A percentile compares a stretch with the other conserved stretches of the same genome.
Evolutionary conservation across 495 filamentous ascomycete genomes (phyloP).

Genomic region (Penicillium argentinense): DNA sequence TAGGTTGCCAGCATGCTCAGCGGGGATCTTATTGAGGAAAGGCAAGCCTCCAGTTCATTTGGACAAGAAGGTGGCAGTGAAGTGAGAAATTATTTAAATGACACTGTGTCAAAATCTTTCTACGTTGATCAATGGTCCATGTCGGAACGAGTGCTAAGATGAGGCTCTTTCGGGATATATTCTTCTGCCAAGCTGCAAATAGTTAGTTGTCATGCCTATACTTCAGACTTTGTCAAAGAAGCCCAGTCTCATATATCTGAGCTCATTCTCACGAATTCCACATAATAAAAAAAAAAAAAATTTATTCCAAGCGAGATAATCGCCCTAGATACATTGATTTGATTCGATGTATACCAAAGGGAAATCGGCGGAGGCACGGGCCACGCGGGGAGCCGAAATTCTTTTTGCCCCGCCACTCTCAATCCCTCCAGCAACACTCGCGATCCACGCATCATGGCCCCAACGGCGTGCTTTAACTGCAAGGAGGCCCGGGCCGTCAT

Average conservation of each 20-base stretch:
- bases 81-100: too few species aligned
- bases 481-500: slow-evolving; percentile 77
- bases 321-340: neutral
- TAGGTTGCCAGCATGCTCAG: slow-evolving; percentile 13
- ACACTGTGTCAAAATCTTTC: too few species aligned
- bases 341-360: neutral
- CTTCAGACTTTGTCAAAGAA: too few species aligned
- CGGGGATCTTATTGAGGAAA: slow-evolving; percentile 18
- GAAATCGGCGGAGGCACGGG: slow-evolving; percentile 7
- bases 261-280: too few species aligned
- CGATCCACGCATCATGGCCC: slow-evolving; percentile 51
- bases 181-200: too few species aligned
- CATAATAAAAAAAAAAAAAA: too few species aligned
- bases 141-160: too few species aligned
- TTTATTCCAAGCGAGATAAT: too few species aligned
- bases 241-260: too few species aligned
- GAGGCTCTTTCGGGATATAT: too few species aligned
- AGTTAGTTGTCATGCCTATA: too few species aligned
- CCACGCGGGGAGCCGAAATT: slow-evolving; percentile 24
- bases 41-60: slow-evolving; percentile 11
- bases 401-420: slow-evolving; percentile 16
- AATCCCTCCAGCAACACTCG: slow-evolving; percentile 3
- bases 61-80: slow-evolving; percentile 3
- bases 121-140: too few species aligned
- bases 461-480: slow-evolving; percentile 70